Evolutionary conservation across 768 basidiomycete genomes (phyloP), one percentile per base, ranked within the genome.

Genomic region (Leucosporidium creatinivorum): DNA sequence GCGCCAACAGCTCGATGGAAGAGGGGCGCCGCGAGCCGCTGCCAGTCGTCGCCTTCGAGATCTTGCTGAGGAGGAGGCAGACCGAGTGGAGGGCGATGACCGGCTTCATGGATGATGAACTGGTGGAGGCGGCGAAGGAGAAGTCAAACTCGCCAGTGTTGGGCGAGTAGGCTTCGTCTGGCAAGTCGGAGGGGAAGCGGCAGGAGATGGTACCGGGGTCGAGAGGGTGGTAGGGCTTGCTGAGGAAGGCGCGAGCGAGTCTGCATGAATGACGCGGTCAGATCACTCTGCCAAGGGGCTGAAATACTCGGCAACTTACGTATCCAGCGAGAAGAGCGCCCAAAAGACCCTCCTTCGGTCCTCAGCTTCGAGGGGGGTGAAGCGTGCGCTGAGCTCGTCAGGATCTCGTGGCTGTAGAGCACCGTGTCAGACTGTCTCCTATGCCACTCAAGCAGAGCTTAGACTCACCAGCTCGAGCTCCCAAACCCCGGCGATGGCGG

Each of bases 291-390:
- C 18, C 4, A 21, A 30, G 26, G 13, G 4, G 36, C 17, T 3
- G 55, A 25, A 3, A 33, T 4, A 47, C 39, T 3, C 15, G 10
- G 39, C 39, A n/a, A 60, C 67, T 55, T 25, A 68, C 67, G 60
- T 62, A 23, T 62, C 61, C 19, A 28, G 17, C 10, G 49, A 26
- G 52, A 62, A 69, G 12, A 63, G 61, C 4, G 65, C 31, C 68
- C 65, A 69, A 28, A 66, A 73, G 18, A 64, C 26, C 4, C 65
- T 59, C 3, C 71, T 31, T 13, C 68, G 68, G 5, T 52, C 31
- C 25, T 73, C 60, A 9, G 44, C 47, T 18, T 69, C 68, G 21
- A 62, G 28, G 0, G 65, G 68, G 2, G 63, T 47, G 18, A 59
- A n/a, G 2, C 25, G 6, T 5, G 36, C 31, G 0, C 30, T 47